phyloP scores from a whole-genome alignment of 257 asterid species.

The Solanum lignicaule region DNA sequence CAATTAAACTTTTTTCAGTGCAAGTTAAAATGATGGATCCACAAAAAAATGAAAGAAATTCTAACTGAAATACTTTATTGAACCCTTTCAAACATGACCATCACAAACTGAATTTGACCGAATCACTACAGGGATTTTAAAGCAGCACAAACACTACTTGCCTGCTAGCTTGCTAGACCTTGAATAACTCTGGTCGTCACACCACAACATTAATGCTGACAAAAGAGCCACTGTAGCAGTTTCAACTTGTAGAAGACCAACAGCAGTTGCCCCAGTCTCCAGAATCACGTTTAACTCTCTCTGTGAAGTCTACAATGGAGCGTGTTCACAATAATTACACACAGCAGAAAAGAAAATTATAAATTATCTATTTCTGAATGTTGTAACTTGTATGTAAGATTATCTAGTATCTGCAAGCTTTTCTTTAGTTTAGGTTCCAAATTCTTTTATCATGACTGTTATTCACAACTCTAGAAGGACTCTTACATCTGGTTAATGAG shows the following conservation, averaged over 20 bases:
- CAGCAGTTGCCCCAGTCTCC: slow-evolving; percentile 66
- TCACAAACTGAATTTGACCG: too few species aligned
- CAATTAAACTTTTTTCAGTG: too few species aligned
- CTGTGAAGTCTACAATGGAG: slow-evolving; percentile 62
- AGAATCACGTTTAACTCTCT: slow-evolving; percentile 43
- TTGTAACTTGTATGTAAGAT: too few species aligned
- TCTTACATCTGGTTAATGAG: neutral
- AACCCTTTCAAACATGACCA: too few species aligned
- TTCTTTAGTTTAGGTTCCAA: neutral
- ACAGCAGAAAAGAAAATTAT: neutral
- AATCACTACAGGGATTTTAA: too few species aligned
- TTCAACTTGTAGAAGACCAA: slow-evolving; percentile 85
- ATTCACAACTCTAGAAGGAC: neutral
- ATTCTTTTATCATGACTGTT: neutral
- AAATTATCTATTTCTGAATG: neutral
- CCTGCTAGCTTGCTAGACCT: slow-evolving; percentile 26
- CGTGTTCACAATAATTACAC: neutral
- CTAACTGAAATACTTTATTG: too few species aligned
- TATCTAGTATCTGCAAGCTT: neutral
- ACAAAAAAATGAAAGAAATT: too few species aligned
- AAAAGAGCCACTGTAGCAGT: slow-evolving; percentile 81
- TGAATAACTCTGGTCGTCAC: slow-evolving; percentile 32
- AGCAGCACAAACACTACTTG: slow-evolving; percentile 8
- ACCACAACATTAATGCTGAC: slow-evolving; percentile 78
- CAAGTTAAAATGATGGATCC: too few species aligned